Evolutionary conservation across 805 yeast species (phyloP), one percentile per base, ranked within the genome.

Genomic region (Candida caryicola): DNA sequence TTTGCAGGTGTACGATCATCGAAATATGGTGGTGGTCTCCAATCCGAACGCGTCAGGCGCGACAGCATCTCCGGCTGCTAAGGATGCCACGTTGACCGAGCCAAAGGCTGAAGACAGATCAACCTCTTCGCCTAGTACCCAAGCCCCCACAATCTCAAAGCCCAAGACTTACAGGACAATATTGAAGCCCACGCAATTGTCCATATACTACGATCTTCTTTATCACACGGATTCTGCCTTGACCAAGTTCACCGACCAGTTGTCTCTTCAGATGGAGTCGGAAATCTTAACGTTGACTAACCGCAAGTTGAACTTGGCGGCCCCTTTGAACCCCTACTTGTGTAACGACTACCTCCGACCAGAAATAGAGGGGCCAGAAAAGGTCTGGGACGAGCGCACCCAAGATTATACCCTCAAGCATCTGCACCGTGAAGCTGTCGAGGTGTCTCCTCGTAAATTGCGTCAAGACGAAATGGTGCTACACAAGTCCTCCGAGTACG

Each of bases 201-300:
- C 95, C 0, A 65, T 83, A 34, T 91, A 85, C 68, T 89, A 87
- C 57, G 98, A 91, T 57, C 64, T 93, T 53, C 71, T 90, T 47
- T 80, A 83, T 39, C 88, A 86, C 39, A 85, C 95, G 0, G 97
- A 91, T 59, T 66, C 76, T 2, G 76, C 79, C 43, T 79, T 88
- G 27, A 76, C 84, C 5, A 66, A 85, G 40, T 85, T 88, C 57
- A 82, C 87, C 25, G 98, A 91, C 60, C 73, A 76, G 17, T 70
- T 87, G 37, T 83, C 95, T 2, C 69, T 87, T 19, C 82, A 81
- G 37, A 79, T 91, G 76, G 98, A 93, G 62, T 73, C 91, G n/a
- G 96, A 90, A 60, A 78, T 90, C 17, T 65, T 91, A 36, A 76
- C 86, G 0, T 66, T 88, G 33, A 85, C 95, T 2, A 76, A 84